Conservation (phyloP, 768 basidiomycete genomes). For the Termitomyces eurrhizus region DNA sequence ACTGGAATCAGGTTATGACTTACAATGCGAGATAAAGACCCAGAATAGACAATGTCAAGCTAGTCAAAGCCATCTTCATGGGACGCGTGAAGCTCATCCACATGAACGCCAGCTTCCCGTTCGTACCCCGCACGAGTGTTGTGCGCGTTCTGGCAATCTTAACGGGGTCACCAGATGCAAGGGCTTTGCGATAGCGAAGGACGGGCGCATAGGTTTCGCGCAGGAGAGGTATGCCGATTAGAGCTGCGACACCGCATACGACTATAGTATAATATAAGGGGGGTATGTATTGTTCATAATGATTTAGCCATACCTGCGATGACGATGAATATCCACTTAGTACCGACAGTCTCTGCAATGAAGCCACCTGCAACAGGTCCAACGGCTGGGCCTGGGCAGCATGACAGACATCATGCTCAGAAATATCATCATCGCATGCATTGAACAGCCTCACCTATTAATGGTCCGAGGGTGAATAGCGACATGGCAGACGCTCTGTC, state of each 20-base stretch:
- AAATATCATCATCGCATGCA: neutral
- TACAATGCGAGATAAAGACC: conserved; percentile 69
- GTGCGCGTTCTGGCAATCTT: neutral
- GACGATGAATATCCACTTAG: conserved; percentile 56
- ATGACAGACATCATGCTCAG: neutral
- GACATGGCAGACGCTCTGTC: conserved; percentile 61
- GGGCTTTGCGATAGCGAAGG: conserved; percentile 33
- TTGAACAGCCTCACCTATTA: conserved; percentile 39
- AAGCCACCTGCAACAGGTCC: conserved; percentile 66
- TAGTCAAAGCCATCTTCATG: conserved; percentile 49
- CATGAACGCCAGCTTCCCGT: conserved; percentile 29
- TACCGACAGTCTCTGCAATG: conserved; percentile 52
- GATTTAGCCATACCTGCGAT: conserved; percentile 30
- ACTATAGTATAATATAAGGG: conserved; percentile 17
- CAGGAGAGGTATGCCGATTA: conserved; percentile 54
- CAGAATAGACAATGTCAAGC: conserved; percentile 65
- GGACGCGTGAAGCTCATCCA: conserved; percentile 61
- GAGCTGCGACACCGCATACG: conserved; percentile 38
- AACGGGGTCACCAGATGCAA: neutral
- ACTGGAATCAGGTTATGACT: conserved; percentile 27
- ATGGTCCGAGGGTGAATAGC: conserved; percentile 55
- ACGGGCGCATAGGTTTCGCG: conserved; percentile 75
- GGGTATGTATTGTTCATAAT: neutral
- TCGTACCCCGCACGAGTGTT: neutral
- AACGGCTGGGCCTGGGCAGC: neutral